Conservation (phyloP, 192 early-diverging fungal genomes). For the Chytriomyces confervae region DNA sequence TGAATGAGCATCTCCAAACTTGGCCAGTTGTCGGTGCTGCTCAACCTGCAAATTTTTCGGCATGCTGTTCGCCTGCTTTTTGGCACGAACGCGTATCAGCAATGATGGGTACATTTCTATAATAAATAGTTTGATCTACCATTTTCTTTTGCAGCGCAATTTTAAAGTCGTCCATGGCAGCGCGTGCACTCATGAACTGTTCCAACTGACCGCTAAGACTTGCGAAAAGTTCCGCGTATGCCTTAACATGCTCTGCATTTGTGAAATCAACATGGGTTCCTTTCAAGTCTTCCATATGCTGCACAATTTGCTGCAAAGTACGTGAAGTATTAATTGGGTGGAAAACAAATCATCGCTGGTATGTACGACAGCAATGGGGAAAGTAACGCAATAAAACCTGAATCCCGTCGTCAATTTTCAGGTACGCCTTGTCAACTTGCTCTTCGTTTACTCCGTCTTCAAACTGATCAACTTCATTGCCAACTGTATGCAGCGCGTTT, state of each 20-base stretch:
- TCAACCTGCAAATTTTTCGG: background rate
- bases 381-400: background rate
- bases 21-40: no score
- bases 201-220: slow-evolving; percentile 24
- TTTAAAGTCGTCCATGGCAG: slow-evolving; percentile 20
- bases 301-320: slow-evolving; percentile 23
- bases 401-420: slow-evolving; percentile 30
- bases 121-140: background rate
- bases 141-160: slow-evolving; percentile 3
- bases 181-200: slow-evolving; percentile 32
- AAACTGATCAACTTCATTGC: background rate
- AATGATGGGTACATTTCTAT: background rate
- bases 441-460: slow-evolving; percentile 13
- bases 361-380: background rate
- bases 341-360: no score
- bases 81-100: background rate
- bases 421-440: slow-evolving; percentile 8
- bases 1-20: no score
- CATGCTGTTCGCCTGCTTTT: background rate
- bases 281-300: slow-evolving; percentile 22
- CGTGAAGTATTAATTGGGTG: background rate
- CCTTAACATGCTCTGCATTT: slow-evolving; percentile 19
- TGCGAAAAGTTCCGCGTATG: slow-evolving; percentile 20
- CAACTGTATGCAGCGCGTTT: background rate
- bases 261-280: slow-evolving; percentile 17